Evolutionary conservation across 495 filamentous ascomycete species (phyloP), one percentile per base, ranked within the genome.

Genomic region (Tuber brumale): DNA sequence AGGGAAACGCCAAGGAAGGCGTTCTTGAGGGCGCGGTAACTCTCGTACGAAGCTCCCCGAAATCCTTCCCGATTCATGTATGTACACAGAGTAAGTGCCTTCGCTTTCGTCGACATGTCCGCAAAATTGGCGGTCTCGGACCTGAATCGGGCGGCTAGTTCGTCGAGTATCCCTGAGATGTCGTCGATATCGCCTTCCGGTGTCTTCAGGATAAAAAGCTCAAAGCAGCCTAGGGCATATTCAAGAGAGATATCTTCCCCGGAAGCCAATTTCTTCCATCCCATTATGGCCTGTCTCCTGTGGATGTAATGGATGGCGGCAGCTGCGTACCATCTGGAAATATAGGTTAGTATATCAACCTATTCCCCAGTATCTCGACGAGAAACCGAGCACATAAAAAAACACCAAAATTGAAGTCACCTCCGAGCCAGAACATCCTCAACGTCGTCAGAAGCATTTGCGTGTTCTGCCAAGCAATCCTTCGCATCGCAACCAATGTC

Each of bases 401-500:
- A 31, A 72, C 23, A 73, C 41, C 35, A 23, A 72, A 74, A 43
- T 45, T 48, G 43, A 46, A 76, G 76, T 72, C 84, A 97, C 90
- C 92, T 91, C 85, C 94, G 88, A 23, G 95, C 93, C 78, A 99
- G 84, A 72, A 91, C 87, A 86, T 99, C 94, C 35, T 92, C 89
- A 19, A 83, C 85, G n/a, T 90, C 87, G 44, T 86, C 85, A 45
- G 87, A 85, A 61, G 69, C 79, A 16, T 85, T 84, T 71, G 87
- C 88, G 79, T 97, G 89, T 75, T 87, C 86, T 66, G 95, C 78
- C 51, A 99, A 86, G 37, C 89, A 90, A 82, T 97, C 95, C 82
- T 97, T 97, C 35, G 89, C 93, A 87, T 98, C 94, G 76, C 92
- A 95, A 1, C 94, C 95, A 78, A 89, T 85, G 66, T 86, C 84